phyloP scores from a whole-genome alignment of 257 asterid species.

The Jacaranda mimosifolia region DNA sequence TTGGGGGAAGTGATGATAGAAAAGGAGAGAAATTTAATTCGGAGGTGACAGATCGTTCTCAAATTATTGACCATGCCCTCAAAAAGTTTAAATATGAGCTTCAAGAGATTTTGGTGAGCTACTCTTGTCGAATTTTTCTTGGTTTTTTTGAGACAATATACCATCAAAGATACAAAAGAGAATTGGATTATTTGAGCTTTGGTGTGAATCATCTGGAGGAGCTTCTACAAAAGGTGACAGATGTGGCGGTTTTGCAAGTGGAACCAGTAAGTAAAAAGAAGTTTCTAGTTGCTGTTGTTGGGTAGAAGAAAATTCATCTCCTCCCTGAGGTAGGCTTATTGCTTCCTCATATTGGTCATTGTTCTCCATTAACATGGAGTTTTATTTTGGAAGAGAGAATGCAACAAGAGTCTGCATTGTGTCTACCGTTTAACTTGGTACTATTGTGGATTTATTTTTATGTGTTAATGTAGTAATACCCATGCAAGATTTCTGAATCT shows the following conservation, averaged over 20 bases:
- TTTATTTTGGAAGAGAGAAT: constrained; percentile 18
- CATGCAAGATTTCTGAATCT: too few relatives aligned
- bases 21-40: constrained; percentile 38
- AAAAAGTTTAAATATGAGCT: constrained; percentile 75
- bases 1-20: constrained; percentile 38
- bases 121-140: constrained; percentile 70
- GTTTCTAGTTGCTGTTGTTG: constrained; percentile 66
- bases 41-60: constrained; percentile 12
- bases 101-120: constrained; percentile 91
- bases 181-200: constrained; percentile 64
- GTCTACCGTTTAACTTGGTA: too few relatives aligned
- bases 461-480: neutral
- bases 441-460: neutral
- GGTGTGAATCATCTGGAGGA: constrained; percentile 80
- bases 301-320: constrained; percentile 38
- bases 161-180: constrained; percentile 78
- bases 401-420: neutral
- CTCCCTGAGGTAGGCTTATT: neutral
- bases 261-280: constrained; percentile 72
- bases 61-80: constrained; percentile 45
- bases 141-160: constrained; percentile 78
- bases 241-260: constrained; percentile 75
- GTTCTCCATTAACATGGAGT: neutral
- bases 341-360: neutral
- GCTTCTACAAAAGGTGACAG: constrained; percentile 78